Percentiles rank a stretch among this genome's conserved stretches.
phyloP scores from a whole-genome alignment of 345 rosid genomes.

The Ceriops decandra region DNA sequence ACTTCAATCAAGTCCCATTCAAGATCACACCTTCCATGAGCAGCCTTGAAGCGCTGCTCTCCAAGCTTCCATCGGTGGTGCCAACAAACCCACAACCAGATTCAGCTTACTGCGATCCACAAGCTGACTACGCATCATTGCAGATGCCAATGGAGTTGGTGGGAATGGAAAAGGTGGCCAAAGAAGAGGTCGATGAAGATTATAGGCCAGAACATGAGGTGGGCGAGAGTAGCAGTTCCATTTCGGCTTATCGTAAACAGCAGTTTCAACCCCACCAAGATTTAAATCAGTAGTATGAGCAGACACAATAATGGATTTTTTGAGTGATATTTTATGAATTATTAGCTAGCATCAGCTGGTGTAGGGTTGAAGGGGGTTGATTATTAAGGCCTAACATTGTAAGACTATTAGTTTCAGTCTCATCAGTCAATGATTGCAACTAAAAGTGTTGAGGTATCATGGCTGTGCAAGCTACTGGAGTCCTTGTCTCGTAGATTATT shows the following conservation, averaged over 20 bases:
- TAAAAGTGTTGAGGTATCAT: not conserved
- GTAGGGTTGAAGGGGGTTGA: constrained; percentile 7
- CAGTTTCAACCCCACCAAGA: constrained; percentile 31
- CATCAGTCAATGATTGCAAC: not conserved
- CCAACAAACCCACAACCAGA: constrained; percentile 32
- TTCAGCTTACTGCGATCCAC: constrained; percentile 15
- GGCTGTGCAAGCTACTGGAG: no score
- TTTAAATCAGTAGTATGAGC: constrained; percentile 18
- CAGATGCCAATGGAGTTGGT: not conserved
- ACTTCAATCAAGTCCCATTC: constrained; percentile 37
- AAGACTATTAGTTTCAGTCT: constrained; percentile 3
- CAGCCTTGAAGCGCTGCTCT: constrained; percentile 94
- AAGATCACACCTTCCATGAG: constrained; percentile 90
- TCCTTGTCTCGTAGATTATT: no score
- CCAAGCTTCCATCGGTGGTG: constrained; percentile 88
- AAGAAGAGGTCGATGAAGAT: constrained; percentile 1
- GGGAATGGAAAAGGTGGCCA: not conserved
- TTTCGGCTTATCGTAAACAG: constrained; percentile 30
- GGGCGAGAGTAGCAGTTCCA: constrained; percentile 46
- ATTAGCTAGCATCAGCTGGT: not conserved
- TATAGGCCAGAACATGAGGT: constrained; percentile 1
- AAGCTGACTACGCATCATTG: not conserved
- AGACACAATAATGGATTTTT: constrained; percentile 10
- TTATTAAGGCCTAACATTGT: constrained; percentile 8
- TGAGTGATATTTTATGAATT: constrained; percentile 7